Evolutionary conservation across 495 filamentous ascomycete genomes (phyloP).

Genomic region (Glonium stellatum): DNA sequence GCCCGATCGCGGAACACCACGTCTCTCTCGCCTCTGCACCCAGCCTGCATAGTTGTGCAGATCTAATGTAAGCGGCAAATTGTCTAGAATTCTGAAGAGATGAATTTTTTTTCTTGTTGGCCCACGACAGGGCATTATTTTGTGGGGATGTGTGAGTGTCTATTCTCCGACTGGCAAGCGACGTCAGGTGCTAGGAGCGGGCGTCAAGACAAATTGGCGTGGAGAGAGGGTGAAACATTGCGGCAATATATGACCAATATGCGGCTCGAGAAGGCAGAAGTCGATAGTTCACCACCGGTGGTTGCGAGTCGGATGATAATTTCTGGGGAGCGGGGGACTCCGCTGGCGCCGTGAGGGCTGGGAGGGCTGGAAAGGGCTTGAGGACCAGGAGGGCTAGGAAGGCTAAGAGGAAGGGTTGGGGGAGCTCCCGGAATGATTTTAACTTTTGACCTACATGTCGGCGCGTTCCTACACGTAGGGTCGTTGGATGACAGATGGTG

Average conservation of each 20-base stretch:
- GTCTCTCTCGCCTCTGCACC: neutral
- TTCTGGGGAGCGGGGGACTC: neutral
- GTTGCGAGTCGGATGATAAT: no score
- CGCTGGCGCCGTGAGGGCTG: neutral
- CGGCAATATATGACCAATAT: neutral
- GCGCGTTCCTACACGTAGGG: no score
- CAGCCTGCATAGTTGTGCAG: neutral
- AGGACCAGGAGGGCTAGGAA: no score
- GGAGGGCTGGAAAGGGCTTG: no score
- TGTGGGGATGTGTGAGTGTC: neutral
- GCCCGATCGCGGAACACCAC: neutral
- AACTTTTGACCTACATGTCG: neutral
- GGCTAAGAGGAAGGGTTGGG: no score
- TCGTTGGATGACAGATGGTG: no score
- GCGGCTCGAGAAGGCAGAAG: neutral
- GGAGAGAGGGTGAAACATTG: neutral
- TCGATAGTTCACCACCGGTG: neutral
- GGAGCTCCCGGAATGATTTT: neutral
- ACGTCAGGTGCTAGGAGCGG: neutral
- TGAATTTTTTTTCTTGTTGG: no score
- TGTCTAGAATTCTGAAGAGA: no score
- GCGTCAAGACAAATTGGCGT: conserved; percentile 1
- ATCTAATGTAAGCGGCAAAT: no score
- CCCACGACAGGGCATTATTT: no score
- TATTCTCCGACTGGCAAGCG: conserved; percentile 1